These are phyloP conservation scores for Lagerstroemia speciosa DNA, from an alignment of 345 rosid species.

Conservation along the genomic window DNA sequence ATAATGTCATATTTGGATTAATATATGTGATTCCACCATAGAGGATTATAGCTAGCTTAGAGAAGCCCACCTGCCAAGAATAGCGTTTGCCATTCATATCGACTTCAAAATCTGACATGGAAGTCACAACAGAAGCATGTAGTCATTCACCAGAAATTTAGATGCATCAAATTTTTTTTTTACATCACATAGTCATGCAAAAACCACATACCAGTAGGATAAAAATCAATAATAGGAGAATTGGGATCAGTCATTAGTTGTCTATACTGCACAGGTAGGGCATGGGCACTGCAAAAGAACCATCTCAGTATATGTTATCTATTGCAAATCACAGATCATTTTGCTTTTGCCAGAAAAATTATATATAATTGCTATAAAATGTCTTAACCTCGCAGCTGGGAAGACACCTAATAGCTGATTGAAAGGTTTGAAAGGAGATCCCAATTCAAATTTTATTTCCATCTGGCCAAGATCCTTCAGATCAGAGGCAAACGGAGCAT, in stretches of 20 bases:
- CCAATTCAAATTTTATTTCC: constrained; percentile 60
- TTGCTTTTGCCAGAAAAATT: not conserved
- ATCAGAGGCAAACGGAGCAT: constrained; percentile 99
- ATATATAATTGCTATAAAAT: not conserved
- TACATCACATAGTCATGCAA: not conserved
- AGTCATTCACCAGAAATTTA: not conserved
- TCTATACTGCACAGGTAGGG: constrained; percentile 72
- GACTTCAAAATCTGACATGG: constrained; percentile 59
- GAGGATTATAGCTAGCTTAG: not conserved
- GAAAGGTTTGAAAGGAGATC: constrained; percentile 83
- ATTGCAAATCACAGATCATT: constrained; percentile 1
- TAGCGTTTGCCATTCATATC: constrained; percentile 94
- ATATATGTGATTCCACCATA: not conserved
- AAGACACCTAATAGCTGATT: constrained; percentile 91
- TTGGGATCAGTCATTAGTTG: constrained; percentile 77
- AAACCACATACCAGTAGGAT: constrained; percentile 51
- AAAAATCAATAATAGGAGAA: constrained; percentile 82
- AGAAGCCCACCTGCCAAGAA: constrained; percentile 69
- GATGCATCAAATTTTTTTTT: not conserved
- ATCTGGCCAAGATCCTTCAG: constrained; percentile 64
- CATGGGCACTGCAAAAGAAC: constrained; percentile 63
- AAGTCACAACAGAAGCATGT: not conserved
- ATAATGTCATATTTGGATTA: not conserved
- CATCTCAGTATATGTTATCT: constrained; percentile 11
- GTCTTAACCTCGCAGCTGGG: constrained; percentile 83